phyloP scores from a whole-genome alignment of 306 rosid genomes.

The Ochetophila trinervis region DNA sequence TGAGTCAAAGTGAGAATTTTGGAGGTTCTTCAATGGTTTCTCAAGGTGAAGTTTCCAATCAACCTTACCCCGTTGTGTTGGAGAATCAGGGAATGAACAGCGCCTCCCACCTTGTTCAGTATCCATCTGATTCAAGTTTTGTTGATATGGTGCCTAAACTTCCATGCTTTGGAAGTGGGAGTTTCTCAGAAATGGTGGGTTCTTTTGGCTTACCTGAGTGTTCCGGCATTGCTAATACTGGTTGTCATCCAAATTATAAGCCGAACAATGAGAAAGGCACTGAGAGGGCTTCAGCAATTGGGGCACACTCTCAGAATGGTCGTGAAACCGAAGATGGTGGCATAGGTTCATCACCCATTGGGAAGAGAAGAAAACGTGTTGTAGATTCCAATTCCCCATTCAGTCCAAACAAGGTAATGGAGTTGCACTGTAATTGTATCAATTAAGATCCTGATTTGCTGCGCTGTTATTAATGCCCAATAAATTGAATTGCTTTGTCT shows the following conservation, averaged over 20 bases:
- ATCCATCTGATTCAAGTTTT: constrained; percentile 66
- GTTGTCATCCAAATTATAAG: constrained; percentile 49
- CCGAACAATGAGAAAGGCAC: constrained; percentile 41
- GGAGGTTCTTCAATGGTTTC: constrained; percentile 71
- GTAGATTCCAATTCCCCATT: constrained; percentile 51
- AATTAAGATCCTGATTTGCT: constrained; percentile 16
- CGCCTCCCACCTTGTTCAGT: constrained; percentile 67
- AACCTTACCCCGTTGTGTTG: constrained; percentile 51
- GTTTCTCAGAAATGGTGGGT: constrained; percentile 71
- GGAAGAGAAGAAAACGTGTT: constrained; percentile 66
- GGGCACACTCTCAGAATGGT: constrained; percentile 52
- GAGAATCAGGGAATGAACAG: constrained; percentile 63
- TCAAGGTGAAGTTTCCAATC: constrained; percentile 52
- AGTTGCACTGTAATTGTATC: neutral
- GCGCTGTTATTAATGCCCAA: constrained; percentile 21
- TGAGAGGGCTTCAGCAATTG: constrained; percentile 39
- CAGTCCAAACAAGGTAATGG: constrained; percentile 64
- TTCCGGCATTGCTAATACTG: constrained; percentile 46
- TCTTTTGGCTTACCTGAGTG: constrained; percentile 55
- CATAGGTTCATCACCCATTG: constrained; percentile 57
- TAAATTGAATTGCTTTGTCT: constrained; percentile 30
- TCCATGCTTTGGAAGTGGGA: constrained; percentile 66
- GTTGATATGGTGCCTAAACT: constrained; percentile 61
- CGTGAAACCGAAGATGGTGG: constrained; percentile 50
- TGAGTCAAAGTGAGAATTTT: constrained; percentile 66